A percentile compares a stretch with the other conserved stretches of the same genome.
These are phyloP conservation scores for Gamsiella multidivaricata DNA, from an alignment of 192 early-diverging fungal genomes.

Conservation along the genomic window DNA sequence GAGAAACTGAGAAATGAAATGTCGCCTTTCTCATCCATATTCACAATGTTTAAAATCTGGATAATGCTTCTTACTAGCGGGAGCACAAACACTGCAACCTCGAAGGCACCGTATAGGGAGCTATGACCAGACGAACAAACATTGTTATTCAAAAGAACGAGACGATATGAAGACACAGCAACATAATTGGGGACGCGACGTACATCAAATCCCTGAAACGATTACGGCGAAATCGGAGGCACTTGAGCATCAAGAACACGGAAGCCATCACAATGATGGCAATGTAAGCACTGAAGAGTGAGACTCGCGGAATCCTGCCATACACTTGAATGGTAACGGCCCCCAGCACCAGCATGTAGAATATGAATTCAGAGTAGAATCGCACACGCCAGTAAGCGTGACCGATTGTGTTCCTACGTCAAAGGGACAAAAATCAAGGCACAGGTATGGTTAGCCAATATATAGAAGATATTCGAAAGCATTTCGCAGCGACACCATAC, in stretches of 20 bases:
- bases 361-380: slow-evolving; percentile 2
- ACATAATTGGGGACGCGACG: not conserved
- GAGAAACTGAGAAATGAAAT: slow-evolving; percentile 15
- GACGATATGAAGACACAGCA: not conserved
- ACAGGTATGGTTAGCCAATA: slow-evolving; percentile 5
- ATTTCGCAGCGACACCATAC: slow-evolving; percentile 3
- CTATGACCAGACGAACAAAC: not conserved
- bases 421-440: not conserved
- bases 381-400: slow-evolving; percentile 12
- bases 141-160: not conserved
- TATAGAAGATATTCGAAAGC: not conserved
- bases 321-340: slow-evolving; percentile 1
- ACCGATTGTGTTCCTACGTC: slow-evolving; percentile 7
- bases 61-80: slow-evolving; percentile 6
- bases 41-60: slow-evolving; percentile 11
- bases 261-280: slow-evolving; percentile 5
- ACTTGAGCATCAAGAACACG: slow-evolving; percentile 3
- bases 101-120: not conserved
- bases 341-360: slow-evolving; percentile 1
- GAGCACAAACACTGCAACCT: slow-evolving; percentile 7
- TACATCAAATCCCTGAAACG: not conserved
- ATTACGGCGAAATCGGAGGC: not conserved
- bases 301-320: slow-evolving; percentile 5
- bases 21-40: slow-evolving; percentile 13
- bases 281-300: slow-evolving; percentile 3